phyloP scores from a whole-genome alignment of 2,329 filamentous ascomycete genomes.

The Periglandula ipomoeae region DNA sequence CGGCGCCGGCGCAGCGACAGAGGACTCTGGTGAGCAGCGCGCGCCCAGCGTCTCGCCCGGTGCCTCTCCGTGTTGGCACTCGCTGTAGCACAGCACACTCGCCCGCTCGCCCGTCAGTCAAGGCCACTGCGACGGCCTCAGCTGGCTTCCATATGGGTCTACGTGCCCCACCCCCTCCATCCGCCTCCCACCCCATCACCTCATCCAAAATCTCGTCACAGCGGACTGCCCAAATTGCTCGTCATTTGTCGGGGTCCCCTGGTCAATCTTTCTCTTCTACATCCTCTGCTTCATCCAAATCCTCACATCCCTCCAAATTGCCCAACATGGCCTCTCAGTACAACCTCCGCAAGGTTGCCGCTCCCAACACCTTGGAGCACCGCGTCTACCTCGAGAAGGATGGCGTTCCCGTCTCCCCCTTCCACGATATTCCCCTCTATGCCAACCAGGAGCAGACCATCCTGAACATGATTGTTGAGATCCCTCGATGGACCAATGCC shows the following conservation, averaged over 20 bases:
- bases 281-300: constrained; percentile 11
- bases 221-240: constrained; percentile 45
- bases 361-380: constrained; percentile 91
- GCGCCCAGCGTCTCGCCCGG: background rate
- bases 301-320: constrained; percentile 14
- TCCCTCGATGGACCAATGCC: constrained; percentile 98
- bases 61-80: background rate
- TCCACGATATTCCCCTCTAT: constrained; percentile 97
- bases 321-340: constrained; percentile 54
- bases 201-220: constrained; percentile 37
- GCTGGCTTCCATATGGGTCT: constrained; percentile 15
- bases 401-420: constrained; percentile 86
- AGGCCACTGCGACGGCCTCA: constrained; percentile 1
- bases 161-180: constrained; percentile 31
- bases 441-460: constrained; percentile 93
- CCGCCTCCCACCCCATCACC: constrained; percentile 16
- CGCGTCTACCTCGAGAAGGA: constrained; percentile 97
- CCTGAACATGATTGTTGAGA: constrained; percentile 99
- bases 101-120: background rate
- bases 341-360: constrained; percentile 76
- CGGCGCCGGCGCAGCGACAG: background rate
- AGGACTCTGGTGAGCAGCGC: background rate
- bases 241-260: constrained; percentile 35
- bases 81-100: background rate
- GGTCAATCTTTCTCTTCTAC: constrained; percentile 10